Conservation (phyloP, 495 filamentous ascomycete species). For the Cudoniella acicularis region DNA sequence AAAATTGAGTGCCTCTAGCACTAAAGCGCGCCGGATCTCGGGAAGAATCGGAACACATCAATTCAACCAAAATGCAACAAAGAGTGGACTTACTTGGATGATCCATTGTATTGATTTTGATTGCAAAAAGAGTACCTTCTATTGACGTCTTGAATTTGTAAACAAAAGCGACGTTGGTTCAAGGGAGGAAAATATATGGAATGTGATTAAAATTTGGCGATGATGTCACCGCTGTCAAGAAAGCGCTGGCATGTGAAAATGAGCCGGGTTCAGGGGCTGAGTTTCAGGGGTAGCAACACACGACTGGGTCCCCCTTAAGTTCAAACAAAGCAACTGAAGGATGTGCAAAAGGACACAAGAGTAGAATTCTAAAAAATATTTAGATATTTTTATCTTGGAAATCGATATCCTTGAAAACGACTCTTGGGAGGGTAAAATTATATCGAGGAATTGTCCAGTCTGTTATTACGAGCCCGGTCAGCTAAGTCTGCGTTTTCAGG, state of each 20-base stretch:
- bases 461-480: too few relatives aligned
- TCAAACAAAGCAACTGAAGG: too few relatives aligned
- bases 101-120: conserved; percentile 24
- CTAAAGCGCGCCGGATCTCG: not conserved
- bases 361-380: too few relatives aligned
- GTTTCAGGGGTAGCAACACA: too few relatives aligned
- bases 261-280: not conserved
- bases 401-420: too few relatives aligned
- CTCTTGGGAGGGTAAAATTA: too few relatives aligned
- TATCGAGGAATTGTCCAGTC: too few relatives aligned
- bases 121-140: conserved; percentile 3
- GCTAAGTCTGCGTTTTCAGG: too few relatives aligned
- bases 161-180: not conserved
- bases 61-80: not conserved
- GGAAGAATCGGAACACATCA: not conserved
- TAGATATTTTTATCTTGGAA: too few relatives aligned
- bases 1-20: not conserved
- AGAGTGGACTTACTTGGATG: conserved; percentile 24
- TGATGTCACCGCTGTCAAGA: not conserved
- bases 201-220: not conserved
- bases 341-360: too few relatives aligned
- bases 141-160: not conserved
- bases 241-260: not conserved
- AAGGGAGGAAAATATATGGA: not conserved
- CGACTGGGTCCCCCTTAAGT: too few relatives aligned